Evolutionary conservation across 1,284 basidiomycete species (phyloP).

Genomic region (Ustilago hordei): DNA sequence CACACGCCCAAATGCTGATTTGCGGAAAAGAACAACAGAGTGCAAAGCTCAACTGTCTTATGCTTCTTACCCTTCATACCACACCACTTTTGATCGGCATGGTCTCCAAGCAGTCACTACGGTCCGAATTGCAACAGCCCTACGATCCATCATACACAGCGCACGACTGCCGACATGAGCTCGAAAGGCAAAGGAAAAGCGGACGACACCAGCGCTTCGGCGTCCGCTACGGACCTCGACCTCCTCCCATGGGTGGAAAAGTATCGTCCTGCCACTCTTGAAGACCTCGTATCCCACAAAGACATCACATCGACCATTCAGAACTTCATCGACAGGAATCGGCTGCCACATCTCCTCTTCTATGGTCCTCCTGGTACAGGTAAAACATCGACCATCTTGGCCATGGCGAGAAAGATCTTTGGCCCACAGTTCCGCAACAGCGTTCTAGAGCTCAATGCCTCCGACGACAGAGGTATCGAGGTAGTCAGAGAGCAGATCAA

Average conservation of each 20-base stretch:
- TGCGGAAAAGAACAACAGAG: conserved; percentile 35
- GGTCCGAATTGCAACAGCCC: too few relatives aligned
- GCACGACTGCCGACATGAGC: conserved; percentile 10
- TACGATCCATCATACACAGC: neutral
- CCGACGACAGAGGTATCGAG: conserved; percentile 97
- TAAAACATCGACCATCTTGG: conserved; percentile 97
- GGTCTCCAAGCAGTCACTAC: neutral
- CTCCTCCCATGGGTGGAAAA: conserved; percentile 67
- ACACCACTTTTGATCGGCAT: neutral
- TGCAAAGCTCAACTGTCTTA: conserved; percentile 8
- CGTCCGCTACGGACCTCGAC: conserved; percentile 30
- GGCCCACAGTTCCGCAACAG: conserved; percentile 84
- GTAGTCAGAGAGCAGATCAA: conserved; percentile 99
- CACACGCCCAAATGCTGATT: conserved; percentile 6
- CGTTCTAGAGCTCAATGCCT: conserved; percentile 97
- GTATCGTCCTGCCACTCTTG: conserved; percentile 64
- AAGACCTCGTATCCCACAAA: conserved; percentile 67
- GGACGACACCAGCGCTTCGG: conserved; percentile 18
- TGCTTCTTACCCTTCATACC: conserved; percentile 1
- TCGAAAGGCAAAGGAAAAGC: conserved; percentile 51
- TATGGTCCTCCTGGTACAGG: conserved; percentile 98
- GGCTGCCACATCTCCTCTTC: conserved; percentile 93
- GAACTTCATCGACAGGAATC: conserved; percentile 93
- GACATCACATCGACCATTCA: conserved; percentile 66
- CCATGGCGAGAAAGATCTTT: conserved; percentile 92